Conservation (phyloP, 1,139 yeast species). For the Suhomyces terraborum region DNA sequence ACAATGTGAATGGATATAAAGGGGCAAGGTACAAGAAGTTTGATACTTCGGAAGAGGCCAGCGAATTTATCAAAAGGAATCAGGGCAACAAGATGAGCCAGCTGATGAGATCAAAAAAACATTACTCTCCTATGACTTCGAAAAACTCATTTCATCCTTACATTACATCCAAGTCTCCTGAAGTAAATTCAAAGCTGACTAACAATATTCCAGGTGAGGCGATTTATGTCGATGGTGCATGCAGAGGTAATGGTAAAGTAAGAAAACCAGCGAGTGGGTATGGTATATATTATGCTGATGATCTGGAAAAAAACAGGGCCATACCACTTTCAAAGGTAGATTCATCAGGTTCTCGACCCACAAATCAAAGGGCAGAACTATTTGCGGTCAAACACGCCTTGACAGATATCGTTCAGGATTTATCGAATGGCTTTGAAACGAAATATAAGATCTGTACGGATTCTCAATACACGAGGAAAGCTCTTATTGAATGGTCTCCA, state of each 20-base stretch:
- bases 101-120: background rate
- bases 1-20: conserved; percentile 51
- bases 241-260: conserved; percentile 52
- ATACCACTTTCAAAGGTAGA: conserved; percentile 46
- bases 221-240: conserved; percentile 71
- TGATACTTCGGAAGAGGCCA: conserved; percentile 46
- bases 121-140: background rate
- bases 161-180: background rate
- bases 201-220: background rate
- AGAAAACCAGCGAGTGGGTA: conserved; percentile 57
- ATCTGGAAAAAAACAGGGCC: conserved; percentile 55
- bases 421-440: conserved; percentile 5
- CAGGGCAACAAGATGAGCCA: background rate
- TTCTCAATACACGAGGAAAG: conserved; percentile 55
- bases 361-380: conserved; percentile 84
- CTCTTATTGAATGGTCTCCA: conserved; percentile 51
- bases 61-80: conserved; percentile 23
- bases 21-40: conserved; percentile 63
- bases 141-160: background rate
- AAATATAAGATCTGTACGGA: conserved; percentile 52
- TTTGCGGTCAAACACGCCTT: conserved; percentile 64
- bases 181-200: background rate
- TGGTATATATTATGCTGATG: conserved; percentile 69
- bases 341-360: conserved; percentile 39
- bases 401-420: conserved; percentile 32